Evolutionary conservation across 2,329 filamentous ascomycete genomes (phyloP), one percentile per base, ranked within the genome.

Genomic region (Colletotrichum caudatum): DNA sequence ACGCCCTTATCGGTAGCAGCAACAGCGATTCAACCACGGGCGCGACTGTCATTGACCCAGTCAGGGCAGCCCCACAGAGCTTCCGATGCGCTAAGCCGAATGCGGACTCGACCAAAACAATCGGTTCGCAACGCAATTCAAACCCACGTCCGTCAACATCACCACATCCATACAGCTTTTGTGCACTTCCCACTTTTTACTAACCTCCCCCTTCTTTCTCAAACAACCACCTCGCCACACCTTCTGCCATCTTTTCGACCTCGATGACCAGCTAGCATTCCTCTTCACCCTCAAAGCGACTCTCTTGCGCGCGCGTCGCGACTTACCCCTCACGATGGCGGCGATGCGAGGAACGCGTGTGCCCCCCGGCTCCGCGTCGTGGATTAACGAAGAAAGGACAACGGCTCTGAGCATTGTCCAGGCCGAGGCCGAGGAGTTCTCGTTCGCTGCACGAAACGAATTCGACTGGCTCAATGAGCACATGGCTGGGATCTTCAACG

Each of bases 401-500:
- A 93, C 95, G 77, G 91, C 94, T 18, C 84, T 90, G 66, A 89
- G 93, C 75, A 91, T 98, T 74, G 88, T 93, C 20, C 87, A 92
- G 58, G 89, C 94, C 67, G 96, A 98, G 81, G 89, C 93, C 66
- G 95, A 98, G 76, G 97, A 99, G 83, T 97, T 98, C 78, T 90
- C 93, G 54, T 98, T 93, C 83, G 94, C 94, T 39, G 95, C 94
- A 73, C 90, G 93, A 70, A 97, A 98, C 82, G 96, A 99, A 81
- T 85, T 98, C 78, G 95, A 98, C 80, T 99, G 96, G 96, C 86
- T 99, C 77, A 98, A 99, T 78, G 96, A 98, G 83, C 96, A 99
- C 81, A 98, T 99, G 95, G 90, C 90, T 61, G 94, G 97, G 74
- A 94, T 99, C 78, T 97, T 98, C 80, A 92, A 91, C 77, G 91